phyloP scores from a whole-genome alignment of 1,284 basidiomycete genomes.

The Pseudozyma sp. region DNA sequence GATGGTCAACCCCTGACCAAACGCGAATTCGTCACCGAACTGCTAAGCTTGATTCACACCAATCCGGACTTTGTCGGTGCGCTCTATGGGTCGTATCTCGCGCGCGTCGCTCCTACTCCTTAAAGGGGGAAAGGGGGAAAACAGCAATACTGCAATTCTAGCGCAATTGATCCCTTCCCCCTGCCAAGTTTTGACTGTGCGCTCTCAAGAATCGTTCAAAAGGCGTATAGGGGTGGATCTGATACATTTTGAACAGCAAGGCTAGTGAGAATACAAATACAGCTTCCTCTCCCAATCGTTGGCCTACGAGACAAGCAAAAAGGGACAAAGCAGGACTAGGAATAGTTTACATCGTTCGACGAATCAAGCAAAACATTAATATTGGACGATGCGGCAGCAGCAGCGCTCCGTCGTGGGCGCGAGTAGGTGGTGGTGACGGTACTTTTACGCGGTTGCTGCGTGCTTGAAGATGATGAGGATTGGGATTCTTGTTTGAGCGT shows the following conservation, averaged over 20 bases:
- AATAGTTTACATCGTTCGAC: not conserved
- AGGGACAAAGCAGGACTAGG: not conserved
- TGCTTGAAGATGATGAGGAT: not conserved
- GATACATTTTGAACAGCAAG: too few relatives aligned
- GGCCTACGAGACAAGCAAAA: not conserved
- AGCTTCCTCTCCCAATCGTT: too few relatives aligned
- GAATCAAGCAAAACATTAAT: not conserved
- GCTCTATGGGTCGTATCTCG: constrained; percentile 52
- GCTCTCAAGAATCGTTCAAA: too few relatives aligned
- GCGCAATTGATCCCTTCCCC: too few relatives aligned
- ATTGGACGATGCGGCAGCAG: not conserved
- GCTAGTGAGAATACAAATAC: constrained; percentile 3
- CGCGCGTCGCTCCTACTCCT: constrained; percentile 8
- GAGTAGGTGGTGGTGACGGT: not conserved
- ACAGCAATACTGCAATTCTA: too few relatives aligned
- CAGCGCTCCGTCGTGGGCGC: not conserved
- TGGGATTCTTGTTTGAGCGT: constrained; percentile 6
- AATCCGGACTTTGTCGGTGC: constrained; percentile 58
- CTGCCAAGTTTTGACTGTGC: too few relatives aligned
- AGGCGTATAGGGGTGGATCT: too few relatives aligned
- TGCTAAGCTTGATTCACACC: constrained; percentile 76
- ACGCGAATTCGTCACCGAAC: constrained; percentile 77
- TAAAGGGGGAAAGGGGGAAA: too few relatives aligned
- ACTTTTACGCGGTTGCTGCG: not conserved
- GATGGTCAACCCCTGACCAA: constrained; percentile 70